Base-by-base conservation (phyloP, 2,329 filamentous ascomycete species). In the Emmonsia crescens region DNA sequence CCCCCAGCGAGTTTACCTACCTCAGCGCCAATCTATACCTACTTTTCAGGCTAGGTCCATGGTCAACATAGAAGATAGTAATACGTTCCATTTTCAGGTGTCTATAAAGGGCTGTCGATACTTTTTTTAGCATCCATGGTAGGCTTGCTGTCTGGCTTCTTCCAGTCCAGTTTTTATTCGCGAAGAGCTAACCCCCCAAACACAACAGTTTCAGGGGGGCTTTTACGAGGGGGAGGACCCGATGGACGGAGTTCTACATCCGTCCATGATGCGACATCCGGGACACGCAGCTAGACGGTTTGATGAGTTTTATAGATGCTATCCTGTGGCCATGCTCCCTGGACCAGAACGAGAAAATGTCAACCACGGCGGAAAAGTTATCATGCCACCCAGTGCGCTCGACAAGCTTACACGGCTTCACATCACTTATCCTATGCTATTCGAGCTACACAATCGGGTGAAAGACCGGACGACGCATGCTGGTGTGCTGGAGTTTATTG, bases 281-380 rank as follows among this genome's bases (percentile, higher is more conserved):
- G 78, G 75, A 14, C 63, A 66, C 58, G 75, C 74, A 70, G 80
- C 77, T 68, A 89, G 91, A 69, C 89, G 92, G 64, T 99, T 99
- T 79, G 93, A 99, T 76, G 94, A 99, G 76, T 97, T 96, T 79
- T 97, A 96, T 78, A 88, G 94, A 70, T 96, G 92, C 80, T 99
- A 97, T 72, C 94, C 94, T 51, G 84, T 96, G 70, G 86, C 88
- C 69, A 97, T 99, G 92, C 85, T 96, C 65, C 91, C 92, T 14
- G 92, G 93, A 2, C 85, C 90, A 44, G 92, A 96, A 70, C 85
- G 94, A 67, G 88, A 89, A 59, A 88, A 92, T 67, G 86, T 96
- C 64, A 97, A 97, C 80, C 92, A 94, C 73, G 94, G 94, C 68
- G 95, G 93, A 76, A 99, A 99, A 80, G 93, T 99, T 69, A 90